Conservation (phyloP, 768 basidiomycete species). For the Kwoniella botswanensis region DNA sequence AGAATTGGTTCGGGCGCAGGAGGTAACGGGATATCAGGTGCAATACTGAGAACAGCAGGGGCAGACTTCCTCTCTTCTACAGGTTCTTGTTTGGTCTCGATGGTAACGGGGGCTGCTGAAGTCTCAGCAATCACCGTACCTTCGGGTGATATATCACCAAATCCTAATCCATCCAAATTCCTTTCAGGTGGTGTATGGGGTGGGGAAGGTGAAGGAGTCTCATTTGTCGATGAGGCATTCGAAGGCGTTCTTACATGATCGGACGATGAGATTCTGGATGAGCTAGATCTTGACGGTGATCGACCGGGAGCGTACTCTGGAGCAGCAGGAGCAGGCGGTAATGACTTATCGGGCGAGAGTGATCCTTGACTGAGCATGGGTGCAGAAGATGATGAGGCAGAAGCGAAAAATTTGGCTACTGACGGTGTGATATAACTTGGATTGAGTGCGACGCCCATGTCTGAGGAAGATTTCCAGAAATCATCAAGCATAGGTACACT, state of each 20-base stretch:
- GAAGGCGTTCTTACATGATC: constrained; percentile 51
- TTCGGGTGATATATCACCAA: constrained; percentile 19
- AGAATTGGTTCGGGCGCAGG: constrained; percentile 13
- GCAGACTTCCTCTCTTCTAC: constrained; percentile 20
- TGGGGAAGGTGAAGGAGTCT: constrained; percentile 47
- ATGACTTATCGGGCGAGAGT: constrained; percentile 6
- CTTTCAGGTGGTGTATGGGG: constrained; percentile 44
- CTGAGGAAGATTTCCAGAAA: constrained; percentile 34
- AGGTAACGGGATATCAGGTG: constrained; percentile 45
- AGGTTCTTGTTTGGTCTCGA: background rate
- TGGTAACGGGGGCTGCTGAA: background rate
- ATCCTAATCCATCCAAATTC: constrained; percentile 20
- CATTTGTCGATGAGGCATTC: constrained; percentile 40
- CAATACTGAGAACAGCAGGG: constrained; percentile 25
- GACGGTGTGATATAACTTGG: constrained; percentile 23
- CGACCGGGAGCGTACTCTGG: background rate
- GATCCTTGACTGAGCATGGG: constrained; percentile 31
- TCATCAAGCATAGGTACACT: constrained; percentile 25
- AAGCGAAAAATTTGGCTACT: constrained; percentile 28
- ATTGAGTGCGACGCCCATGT: constrained; percentile 11
- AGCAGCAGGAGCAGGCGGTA: constrained; percentile 15
- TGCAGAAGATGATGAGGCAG: constrained; percentile 20
- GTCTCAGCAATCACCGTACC: background rate
- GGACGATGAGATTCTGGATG: constrained; percentile 28
- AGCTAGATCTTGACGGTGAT: constrained; percentile 15